Evolutionary conservation across 306 rosid species (phyloP).

Genomic region (Cicer judaicum): DNA sequence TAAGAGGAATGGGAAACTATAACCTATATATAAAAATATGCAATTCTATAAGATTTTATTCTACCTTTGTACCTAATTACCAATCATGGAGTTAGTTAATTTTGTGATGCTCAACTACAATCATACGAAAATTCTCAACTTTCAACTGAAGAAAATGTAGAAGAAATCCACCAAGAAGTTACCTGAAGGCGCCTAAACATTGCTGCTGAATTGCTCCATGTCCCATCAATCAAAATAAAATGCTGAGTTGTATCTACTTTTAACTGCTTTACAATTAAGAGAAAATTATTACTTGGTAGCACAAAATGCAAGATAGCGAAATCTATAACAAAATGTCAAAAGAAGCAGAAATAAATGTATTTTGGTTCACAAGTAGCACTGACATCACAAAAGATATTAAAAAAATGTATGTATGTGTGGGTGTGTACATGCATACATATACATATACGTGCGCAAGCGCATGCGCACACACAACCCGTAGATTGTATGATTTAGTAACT

Average conservation of each 20-base stretch:
- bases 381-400: neutral
- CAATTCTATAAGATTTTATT: neutral
- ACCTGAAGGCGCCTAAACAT: conserved; percentile 97
- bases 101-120: conserved; percentile 18
- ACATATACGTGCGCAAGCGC: too few species aligned
- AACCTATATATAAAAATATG: neutral
- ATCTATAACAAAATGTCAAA: conserved; percentile 6
- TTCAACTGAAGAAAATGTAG: conserved; percentile 30
- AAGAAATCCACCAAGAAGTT: conserved; percentile 36
- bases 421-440: too few species aligned
- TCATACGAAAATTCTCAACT: conserved; percentile 24
- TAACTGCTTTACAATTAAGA: conserved; percentile 60
- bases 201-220: conserved; percentile 98
- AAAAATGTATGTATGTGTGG: neutral
- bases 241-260: conserved; percentile 64
- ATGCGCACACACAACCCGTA: too few species aligned
- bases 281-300: conserved; percentile 48
- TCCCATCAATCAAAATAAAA: conserved; percentile 93
- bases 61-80: neutral
- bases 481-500: too few species aligned
- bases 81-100: conserved; percentile 16
- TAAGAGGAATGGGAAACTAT: neutral
- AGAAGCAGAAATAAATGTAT: neutral
- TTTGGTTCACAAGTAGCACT: neutral
- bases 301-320: conserved; percentile 41